A percentile compares a stretch with the other conserved stretches of the same genome.
Evolutionary conservation across 2,329 filamentous ascomycete genomes (phyloP).

Genomic region (Colletotrichum lini): DNA sequence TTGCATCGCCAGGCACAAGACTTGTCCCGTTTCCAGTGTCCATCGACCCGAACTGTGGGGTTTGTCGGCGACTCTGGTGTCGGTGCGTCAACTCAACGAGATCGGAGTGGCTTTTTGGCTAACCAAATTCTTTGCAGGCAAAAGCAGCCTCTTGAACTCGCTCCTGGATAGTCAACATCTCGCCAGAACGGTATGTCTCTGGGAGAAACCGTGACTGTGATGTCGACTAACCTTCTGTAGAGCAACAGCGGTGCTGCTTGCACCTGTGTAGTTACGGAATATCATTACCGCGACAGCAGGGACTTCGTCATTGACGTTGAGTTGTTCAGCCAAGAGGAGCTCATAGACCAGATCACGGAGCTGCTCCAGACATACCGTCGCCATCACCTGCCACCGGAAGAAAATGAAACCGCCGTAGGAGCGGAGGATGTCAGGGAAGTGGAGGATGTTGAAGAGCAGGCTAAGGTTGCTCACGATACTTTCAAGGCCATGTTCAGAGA

Average conservation of each 20-base stretch:
- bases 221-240: slow-evolving; percentile 46
- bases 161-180: slow-evolving; percentile 54
- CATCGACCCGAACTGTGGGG: slow-evolving; percentile 58
- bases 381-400: slow-evolving; percentile 47
- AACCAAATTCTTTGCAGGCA: slow-evolving; percentile 49
- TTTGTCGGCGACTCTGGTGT: slow-evolving; percentile 65
- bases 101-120: neutral
- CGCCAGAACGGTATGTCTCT: too few relatives aligned
- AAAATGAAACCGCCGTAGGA: too few relatives aligned
- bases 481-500: slow-evolving; percentile 56
- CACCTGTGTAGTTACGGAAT: slow-evolving; percentile 64
- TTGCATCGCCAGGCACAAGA: slow-evolving; percentile 52
- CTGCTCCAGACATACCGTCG: slow-evolving; percentile 56
- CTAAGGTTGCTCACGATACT: slow-evolving; percentile 53
- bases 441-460: slow-evolving; percentile 47
- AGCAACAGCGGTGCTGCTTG: slow-evolving; percentile 61
- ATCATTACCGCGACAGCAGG: slow-evolving; percentile 53
- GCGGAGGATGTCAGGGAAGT: slow-evolving; percentile 39
- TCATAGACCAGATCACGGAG: slow-evolving; percentile 52
- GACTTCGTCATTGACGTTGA: slow-evolving; percentile 54
- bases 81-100: slow-evolving; percentile 48
- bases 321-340: slow-evolving; percentile 50
- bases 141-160: slow-evolving; percentile 66
- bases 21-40: slow-evolving; percentile 55
- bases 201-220: slow-evolving; percentile 52